Base-by-base conservation (phyloP, 768 basidiomycete species). In the Hypholoma sublateritium region DNA sequence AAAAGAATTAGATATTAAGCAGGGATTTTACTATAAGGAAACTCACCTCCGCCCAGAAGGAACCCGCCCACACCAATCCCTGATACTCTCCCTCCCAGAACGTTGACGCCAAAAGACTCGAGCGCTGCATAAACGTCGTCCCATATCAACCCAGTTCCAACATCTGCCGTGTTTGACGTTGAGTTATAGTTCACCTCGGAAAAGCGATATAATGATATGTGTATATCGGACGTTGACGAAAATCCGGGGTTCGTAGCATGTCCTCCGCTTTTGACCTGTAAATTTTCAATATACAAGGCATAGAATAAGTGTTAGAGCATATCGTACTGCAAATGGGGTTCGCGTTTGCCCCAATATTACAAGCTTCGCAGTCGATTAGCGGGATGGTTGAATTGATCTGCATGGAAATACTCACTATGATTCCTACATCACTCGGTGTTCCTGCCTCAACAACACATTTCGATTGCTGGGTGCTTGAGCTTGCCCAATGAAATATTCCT, bases 51-150 rank as follows among this genome's bases (percentile, higher is more conserved):
- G 8, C 85, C 84, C 0, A 87, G 70, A 8, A 74, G 78, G 58
- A 85, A 80, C 1, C 86, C 84, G 17, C 77, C 84, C 19, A 86
- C 82, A 25, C 84, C 84, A 21, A 85, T 79, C 11, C 84, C 84
- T 8, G 78, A 68, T 3, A 85, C 81, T 1, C 86, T 73, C 3
- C 81, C 84, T 0, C 87, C 87, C 8, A 86, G 76, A 14, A 87
- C 83, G 45, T 75, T 83, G 7, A 84, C 79, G 5, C 72, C 74
- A 53, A 73, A 62, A 0, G 79, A 81, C 36, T 68, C 74, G 4
- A 89, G 73, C 5, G 78, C 80, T 2, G 72, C 71, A 59, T 87
- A 88, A 1, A 68, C 84, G 34, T 86, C 80, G 63, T 89, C 87
- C 86, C 86, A 89, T 24, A 84, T 73, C n/a, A 83, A 63, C 5